These are phyloP conservation scores for Aspergillus sp. DNA, from an alignment of 2,329 filamentous ascomycete species.

Conservation along the genomic window DNA sequence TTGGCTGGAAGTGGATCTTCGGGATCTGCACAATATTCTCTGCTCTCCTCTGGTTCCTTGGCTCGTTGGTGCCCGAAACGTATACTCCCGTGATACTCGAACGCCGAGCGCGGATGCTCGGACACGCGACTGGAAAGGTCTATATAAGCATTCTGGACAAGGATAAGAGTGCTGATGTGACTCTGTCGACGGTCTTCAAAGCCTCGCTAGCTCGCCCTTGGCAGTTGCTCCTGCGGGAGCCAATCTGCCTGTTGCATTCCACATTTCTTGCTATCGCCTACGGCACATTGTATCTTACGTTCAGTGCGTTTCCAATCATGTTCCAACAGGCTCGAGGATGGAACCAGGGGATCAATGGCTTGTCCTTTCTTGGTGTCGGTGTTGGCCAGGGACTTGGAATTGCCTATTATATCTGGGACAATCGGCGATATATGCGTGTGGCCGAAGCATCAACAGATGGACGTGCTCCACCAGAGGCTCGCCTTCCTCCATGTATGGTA, in stretches of 20 bases:
- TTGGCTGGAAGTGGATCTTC: conserved; percentile 43
- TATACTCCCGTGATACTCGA: conserved; percentile 45
- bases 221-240: conserved; percentile 41
- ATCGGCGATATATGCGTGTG: conserved; percentile 26
- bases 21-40: conserved; percentile 41
- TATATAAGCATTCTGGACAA: conserved; percentile 31
- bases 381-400: conserved; percentile 26
- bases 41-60: conserved; percentile 40
- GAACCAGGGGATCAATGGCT: conserved; percentile 36
- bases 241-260: conserved; percentile 42
- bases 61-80: conserved; percentile 41
- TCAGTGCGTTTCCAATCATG: conserved; percentile 45
- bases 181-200: conserved; percentile 29
- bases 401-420: conserved; percentile 28
- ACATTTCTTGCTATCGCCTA: conserved; percentile 44
- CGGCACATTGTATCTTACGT: conserved; percentile 44
- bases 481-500: conserved; percentile 21
- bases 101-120: conserved; percentile 38
- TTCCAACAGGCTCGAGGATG: conserved; percentile 40
- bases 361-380: conserved; percentile 41
- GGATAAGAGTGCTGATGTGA: conserved; percentile 35
- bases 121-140: conserved; percentile 40
- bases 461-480: conserved; percentile 21
- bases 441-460: conserved; percentile 13
- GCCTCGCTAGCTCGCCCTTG: conserved; percentile 42